phyloP scores from a whole-genome alignment of 2,329 filamentous ascomycete species.

The Pseudogymnoascus verrucosus region DNA sequence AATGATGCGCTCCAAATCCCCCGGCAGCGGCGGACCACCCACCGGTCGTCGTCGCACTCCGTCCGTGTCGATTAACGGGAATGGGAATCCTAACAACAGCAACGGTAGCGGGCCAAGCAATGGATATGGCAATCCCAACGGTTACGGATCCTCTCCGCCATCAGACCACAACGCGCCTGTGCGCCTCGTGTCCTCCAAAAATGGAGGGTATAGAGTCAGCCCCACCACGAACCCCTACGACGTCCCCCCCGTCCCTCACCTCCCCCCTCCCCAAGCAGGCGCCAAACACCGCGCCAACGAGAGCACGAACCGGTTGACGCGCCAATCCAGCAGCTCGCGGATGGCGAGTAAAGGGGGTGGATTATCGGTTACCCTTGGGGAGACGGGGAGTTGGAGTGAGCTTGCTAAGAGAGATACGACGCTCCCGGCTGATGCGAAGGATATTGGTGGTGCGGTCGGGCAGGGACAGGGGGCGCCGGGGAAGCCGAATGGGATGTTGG shows the following conservation, averaged over 20 bases:
- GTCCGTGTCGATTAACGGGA: background rate
- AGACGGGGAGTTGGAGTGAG: constrained; percentile 83
- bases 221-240: background rate
- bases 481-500: constrained; percentile 73
- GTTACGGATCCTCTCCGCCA: background rate
- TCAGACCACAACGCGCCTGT: background rate
- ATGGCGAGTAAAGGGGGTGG: constrained; percentile 48
- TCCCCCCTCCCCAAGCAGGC: constrained; percentile 17
- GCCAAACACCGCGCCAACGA: constrained; percentile 25
- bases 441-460: constrained; percentile 36
- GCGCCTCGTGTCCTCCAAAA: background rate
- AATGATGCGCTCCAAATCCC: background rate
- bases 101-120: background rate
- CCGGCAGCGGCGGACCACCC: background rate
- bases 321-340: background rate
- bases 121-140: background rate
- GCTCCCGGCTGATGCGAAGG: constrained; percentile 57
- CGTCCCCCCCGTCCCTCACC: background rate
- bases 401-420: constrained; percentile 77
- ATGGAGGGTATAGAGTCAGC: constrained; percentile 6
- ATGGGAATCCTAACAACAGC: background rate
- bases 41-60: background rate
- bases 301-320: constrained; percentile 16
- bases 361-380: constrained; percentile 84
- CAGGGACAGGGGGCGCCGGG: constrained; percentile 25